Evolutionary conservation across 768 basidiomycete genomes (phyloP), one percentile per base, ranked within the genome.

Genomic region (Leccinum ochraceum): DNA sequence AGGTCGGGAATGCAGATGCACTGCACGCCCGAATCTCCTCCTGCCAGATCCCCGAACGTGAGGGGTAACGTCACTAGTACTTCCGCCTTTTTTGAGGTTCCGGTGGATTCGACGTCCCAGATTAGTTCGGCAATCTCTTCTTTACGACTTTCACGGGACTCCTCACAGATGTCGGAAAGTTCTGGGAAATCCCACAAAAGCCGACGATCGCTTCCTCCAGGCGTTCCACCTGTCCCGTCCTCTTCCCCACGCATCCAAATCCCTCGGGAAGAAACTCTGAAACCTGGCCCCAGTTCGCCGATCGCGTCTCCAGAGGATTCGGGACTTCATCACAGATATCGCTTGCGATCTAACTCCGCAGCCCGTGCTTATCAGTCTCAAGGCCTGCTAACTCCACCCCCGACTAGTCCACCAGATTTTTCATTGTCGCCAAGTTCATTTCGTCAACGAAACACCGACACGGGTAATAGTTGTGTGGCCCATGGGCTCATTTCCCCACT

Each of bases 301-400:
- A 28, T 57, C 30, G 53, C 61, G 20, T 66, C 69, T 9, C 53
- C 62, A 6, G 69, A 71, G 36, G 69, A 71, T 2, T 51, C 61
- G 2, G 62, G 54, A 20, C 1, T 6, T 42, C 53, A 56, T 50
- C 6, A 26, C 55, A 57, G 52, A 71, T 49, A 60, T 14, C 48
- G 37, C 26, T 22, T 34, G 11, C 53, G 51, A 22, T 63, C 69
- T 13, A 44, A 53, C 0, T 24, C 64, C 1, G 13, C 50, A 17
- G 60, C 14, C 13, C 17, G 11, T 8, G 26, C 53, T 17, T 53
- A 37, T 54, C 59, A n/a, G 3, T 53, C 42, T 36, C 30, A 46
- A 20, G 42, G 56, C 4, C 54, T 57, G 4, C 22, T 32, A n/a
- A 61, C 69, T 3, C 66, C 61, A 28, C 46, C 53, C 13, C 60